A percentile compares a stretch with the other conserved stretches of the same genome.
These are phyloP conservation scores for Ascochyta clinopodiicola DNA, from an alignment of 2,329 filamentous ascomycete species.

Conservation along the genomic window DNA sequence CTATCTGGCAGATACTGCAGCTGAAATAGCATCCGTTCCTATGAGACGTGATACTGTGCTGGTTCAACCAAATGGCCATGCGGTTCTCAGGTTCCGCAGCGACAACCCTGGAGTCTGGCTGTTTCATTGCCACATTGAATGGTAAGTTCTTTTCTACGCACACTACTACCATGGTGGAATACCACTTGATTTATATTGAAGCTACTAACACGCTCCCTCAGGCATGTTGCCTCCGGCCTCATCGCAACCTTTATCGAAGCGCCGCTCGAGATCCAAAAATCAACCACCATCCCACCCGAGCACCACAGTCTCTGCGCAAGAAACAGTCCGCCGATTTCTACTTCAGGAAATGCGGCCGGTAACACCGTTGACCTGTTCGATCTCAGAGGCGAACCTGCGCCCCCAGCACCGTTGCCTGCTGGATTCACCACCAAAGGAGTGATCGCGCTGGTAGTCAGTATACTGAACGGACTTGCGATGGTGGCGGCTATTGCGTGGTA, in stretches of 20 bases:
- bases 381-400: slow-evolving; percentile 2
- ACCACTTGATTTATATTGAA: no score
- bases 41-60: slow-evolving; percentile 62
- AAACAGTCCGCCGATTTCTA: neutral
- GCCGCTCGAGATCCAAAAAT: neutral
- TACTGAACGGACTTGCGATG: neutral
- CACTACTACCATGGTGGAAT: no score
- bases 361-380: neutral
- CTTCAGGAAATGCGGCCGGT: slow-evolving; percentile 1
- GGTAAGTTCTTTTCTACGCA: no score
- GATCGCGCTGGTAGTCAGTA: neutral
- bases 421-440: slow-evolving; percentile 5
- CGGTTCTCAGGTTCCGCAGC: slow-evolving; percentile 62
- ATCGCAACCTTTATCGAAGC: slow-evolving; percentile 11
- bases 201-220: neutral
- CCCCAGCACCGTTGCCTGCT: neutral
- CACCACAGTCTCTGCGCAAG: neutral
- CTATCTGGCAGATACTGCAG: slow-evolving; percentile 55
- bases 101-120: slow-evolving; percentile 55
- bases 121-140: slow-evolving; percentile 46
- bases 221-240: slow-evolving; percentile 12
- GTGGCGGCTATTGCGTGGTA: slow-evolving; percentile 11
- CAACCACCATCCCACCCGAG: neutral
- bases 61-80: slow-evolving; percentile 61
- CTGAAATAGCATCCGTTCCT: slow-evolving; percentile 40